Conservation (phyloP, 352 stramenopile genomes). For the Chrysophaeum taylorii region DNA sequence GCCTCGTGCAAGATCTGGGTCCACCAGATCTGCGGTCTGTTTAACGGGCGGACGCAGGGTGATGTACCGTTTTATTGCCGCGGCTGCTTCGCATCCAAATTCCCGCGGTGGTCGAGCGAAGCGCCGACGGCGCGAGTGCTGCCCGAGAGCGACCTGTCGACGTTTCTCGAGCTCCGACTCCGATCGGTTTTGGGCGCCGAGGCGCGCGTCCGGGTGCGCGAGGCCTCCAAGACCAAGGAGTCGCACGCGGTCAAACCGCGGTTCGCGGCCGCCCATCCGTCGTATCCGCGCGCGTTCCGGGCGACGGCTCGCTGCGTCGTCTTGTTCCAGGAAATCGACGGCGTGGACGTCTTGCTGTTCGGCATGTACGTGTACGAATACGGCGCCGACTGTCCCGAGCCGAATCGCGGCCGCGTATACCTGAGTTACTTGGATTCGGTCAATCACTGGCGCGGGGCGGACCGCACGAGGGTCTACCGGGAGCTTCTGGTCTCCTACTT, state of each 20-base stretch:
- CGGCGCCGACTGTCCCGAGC: slow-evolving; percentile 84
- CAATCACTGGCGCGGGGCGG: slow-evolving; percentile 89
- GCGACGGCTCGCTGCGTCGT: slow-evolving; percentile 96
- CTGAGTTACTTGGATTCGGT: slow-evolving; percentile 99
- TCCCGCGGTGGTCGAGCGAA: neutral
- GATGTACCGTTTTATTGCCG: neutral
- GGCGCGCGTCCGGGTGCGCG: slow-evolving; percentile 12
- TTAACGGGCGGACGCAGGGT: slow-evolving; percentile 88
- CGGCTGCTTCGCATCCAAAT: no score
- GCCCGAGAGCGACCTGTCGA: slow-evolving; percentile 26
- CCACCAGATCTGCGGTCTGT: slow-evolving; percentile 98
- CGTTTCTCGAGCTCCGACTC: slow-evolving; percentile 27
- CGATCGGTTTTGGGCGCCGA: no score
- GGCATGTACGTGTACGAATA: slow-evolving; percentile 99
- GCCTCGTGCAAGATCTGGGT: slow-evolving; percentile 95
- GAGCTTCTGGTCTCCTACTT: slow-evolving; percentile 96
- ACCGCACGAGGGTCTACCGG: slow-evolving; percentile 97
- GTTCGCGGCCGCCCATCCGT: slow-evolving; percentile 19
- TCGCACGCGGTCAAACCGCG: neutral
- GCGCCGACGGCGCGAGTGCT: slow-evolving; percentile 18
- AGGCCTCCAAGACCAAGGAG: slow-evolving; percentile 18
- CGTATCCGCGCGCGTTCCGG: slow-evolving; percentile 63
- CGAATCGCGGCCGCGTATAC: slow-evolving; percentile 88
- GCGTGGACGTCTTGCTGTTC: slow-evolving; percentile 97
- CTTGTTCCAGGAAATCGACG: slow-evolving; percentile 98